Conservation (phyloP, 176 grass and related monocot species). For the Avena atlantica region DNA sequence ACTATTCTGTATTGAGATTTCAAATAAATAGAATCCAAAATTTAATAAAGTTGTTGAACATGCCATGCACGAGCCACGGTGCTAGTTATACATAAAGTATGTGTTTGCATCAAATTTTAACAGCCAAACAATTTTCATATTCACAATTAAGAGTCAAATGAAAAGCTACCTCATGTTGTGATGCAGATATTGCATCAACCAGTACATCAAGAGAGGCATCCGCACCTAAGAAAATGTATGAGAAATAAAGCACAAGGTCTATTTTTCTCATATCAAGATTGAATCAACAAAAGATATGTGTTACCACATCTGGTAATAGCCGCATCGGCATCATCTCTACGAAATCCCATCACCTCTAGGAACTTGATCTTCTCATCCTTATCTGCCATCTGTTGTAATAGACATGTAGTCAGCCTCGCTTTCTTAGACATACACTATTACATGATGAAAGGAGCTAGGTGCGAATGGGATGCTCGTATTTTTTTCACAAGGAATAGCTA, state of each 20-base stretch:
- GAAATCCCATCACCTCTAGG: slow-evolving; percentile 76
- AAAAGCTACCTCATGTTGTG: slow-evolving; percentile 59
- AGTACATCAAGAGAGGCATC: slow-evolving; percentile 60
- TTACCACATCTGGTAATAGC: slow-evolving; percentile 78
- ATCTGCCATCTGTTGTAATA: slow-evolving; percentile 54
- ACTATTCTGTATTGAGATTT: not conserved
- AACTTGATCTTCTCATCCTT: slow-evolving; percentile 55
- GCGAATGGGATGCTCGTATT: not conserved
- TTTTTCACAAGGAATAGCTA: not conserved
- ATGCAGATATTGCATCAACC: slow-evolving; percentile 71
- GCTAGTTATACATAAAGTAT: not conserved
- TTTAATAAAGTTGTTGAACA: not conserved
- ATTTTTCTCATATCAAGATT: slow-evolving; percentile 8
- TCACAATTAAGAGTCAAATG: not conserved
- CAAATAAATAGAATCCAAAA: not conserved
- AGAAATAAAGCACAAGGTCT: slow-evolving; percentile 8
- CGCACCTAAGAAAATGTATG: slow-evolving; percentile 55
- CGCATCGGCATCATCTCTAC: slow-evolving; percentile 1
- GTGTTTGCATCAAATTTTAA: not conserved
- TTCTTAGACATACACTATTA: not conserved
- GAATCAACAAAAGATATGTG: slow-evolving; percentile 31
- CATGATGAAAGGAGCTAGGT: not conserved
- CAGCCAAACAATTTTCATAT: not conserved
- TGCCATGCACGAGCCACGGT: not conserved
- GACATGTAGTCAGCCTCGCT: not conserved